phyloP scores from a whole-genome alignment of 2,329 filamentous ascomycete genomes.

The Lizonia empirigonia region DNA sequence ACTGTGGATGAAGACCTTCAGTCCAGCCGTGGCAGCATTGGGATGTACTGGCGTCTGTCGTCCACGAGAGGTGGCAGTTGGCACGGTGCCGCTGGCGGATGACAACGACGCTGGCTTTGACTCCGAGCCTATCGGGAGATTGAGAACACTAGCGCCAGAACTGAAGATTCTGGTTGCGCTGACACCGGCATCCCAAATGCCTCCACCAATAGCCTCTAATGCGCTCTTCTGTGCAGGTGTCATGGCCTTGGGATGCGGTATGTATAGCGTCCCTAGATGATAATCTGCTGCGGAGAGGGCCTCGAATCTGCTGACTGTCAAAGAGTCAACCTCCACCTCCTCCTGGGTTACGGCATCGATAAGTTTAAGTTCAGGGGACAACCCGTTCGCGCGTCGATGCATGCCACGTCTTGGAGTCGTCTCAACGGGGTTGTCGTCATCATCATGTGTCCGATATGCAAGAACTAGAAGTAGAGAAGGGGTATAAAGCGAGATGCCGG shows the following conservation, averaged over 20 bases:
- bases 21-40: conserved; percentile 60
- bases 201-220: conserved; percentile 74
- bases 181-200: conserved; percentile 89
- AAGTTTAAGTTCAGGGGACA: conserved; percentile 85
- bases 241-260: conserved; percentile 68
- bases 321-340: conserved; percentile 83
- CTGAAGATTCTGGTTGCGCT: conserved; percentile 87
- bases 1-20: conserved; percentile 92
- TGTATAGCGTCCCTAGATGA: conserved; percentile 82
- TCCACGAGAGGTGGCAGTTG: conserved; percentile 24
- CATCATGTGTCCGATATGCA: conserved; percentile 80
- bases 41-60: conserved; percentile 50
- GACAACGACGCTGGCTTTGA: conserved; percentile 43
- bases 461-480: conserved; percentile 88
- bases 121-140: conserved; percentile 50
- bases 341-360: conserved; percentile 85
- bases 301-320: conserved; percentile 86
- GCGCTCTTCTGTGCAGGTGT: conserved; percentile 71
- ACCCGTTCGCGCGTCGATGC: conserved; percentile 74
- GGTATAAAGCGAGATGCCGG: conserved; percentile 95
- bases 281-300: conserved; percentile 88
- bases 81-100: conserved; percentile 29
- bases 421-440: conserved; percentile 64
- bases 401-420: conserved; percentile 69
- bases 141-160: conserved; percentile 76